Percentiles rank a stretch among this genome's conserved stretches.
Evolutionary conservation across 257 asterid species (phyloP).

Genomic region (Lithospermum erythrorhizon): DNA sequence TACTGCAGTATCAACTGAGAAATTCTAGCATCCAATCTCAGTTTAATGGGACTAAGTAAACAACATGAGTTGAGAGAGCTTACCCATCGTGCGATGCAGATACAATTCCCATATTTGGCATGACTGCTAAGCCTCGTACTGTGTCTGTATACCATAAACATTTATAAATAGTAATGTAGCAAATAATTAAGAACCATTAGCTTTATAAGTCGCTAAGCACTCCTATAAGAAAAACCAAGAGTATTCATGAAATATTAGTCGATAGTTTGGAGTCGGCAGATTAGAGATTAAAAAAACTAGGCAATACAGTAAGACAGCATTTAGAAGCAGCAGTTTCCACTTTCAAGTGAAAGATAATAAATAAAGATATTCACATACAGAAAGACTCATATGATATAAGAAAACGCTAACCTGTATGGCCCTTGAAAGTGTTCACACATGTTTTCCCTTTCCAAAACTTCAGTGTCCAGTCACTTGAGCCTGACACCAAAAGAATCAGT

Average conservation of each 20-base stretch:
- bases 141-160: slow-evolving; percentile 50
- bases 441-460: slow-evolving; percentile 91
- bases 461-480: slow-evolving; percentile 86
- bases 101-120: slow-evolving; percentile 78
- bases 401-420: slow-evolving; percentile 68
- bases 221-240: too few relatives aligned
- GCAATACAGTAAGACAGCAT: not conserved
- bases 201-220: too few relatives aligned
- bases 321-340: not conserved
- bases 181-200: not conserved
- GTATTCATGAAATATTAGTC: too few relatives aligned
- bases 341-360: not conserved
- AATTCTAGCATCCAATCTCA: too few relatives aligned
- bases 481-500: slow-evolving; percentile 32
- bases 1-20: not conserved
- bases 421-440: slow-evolving; percentile 59
- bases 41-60: too few relatives aligned
- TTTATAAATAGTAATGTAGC: too few relatives aligned
- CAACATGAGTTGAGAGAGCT: slow-evolving; percentile 4
- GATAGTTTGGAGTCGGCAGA: too few relatives aligned
- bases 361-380: not conserved
- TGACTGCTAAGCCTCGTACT: slow-evolving; percentile 75
- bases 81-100: slow-evolving; percentile 99
- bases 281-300: too few relatives aligned
- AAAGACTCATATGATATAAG: not conserved